These are phyloP conservation scores for Papiliotrema fonsecae DNA, from an alignment of 1,284 basidiomycete genomes.

Conservation along the genomic window DNA sequence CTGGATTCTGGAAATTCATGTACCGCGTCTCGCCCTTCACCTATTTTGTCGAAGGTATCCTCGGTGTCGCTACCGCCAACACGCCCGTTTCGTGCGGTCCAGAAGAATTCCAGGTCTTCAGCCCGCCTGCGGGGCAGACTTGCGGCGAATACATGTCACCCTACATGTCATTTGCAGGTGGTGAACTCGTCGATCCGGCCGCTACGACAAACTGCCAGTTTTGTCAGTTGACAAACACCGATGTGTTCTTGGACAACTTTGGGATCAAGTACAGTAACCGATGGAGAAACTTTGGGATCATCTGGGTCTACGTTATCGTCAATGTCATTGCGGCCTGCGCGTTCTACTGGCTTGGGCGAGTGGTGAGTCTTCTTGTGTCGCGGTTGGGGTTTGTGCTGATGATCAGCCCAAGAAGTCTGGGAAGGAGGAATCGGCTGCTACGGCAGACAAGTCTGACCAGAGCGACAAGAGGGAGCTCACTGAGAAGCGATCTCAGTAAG, in stretches of 20 bases:
- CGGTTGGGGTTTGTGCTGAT: background rate
- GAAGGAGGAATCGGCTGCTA: background rate
- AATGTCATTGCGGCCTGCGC: conserved; percentile 49
- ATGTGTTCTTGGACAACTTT: conserved; percentile 58
- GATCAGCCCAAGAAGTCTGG: conserved; percentile 3
- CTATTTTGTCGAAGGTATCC: conserved; percentile 48
- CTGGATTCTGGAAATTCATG: conserved; percentile 77
- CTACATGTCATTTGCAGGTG: conserved; percentile 40
- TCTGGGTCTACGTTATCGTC: conserved; percentile 61
- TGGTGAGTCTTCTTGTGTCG: conserved; percentile 19
- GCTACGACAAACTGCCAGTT: conserved; percentile 42
- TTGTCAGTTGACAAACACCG: conserved; percentile 53
- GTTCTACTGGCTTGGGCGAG: conserved; percentile 44
- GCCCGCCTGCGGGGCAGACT: conserved; percentile 44
- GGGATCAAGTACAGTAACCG: conserved; percentile 56
- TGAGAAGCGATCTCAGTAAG: too few relatives aligned
- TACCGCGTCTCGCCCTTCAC: conserved; percentile 72
- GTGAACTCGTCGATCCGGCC: conserved; percentile 38
- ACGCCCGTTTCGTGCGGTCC: conserved; percentile 45
- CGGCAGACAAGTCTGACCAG: background rate
- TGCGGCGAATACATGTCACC: conserved; percentile 48
- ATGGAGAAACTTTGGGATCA: conserved; percentile 62
- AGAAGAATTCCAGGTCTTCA: conserved; percentile 45
- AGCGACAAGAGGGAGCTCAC: too few relatives aligned
- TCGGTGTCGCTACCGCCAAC: conserved; percentile 41